These are phyloP conservation scores for Sanghuangporus sanghuang DNA, from an alignment of 1,284 basidiomycete genomes.

Conservation along the genomic window DNA sequence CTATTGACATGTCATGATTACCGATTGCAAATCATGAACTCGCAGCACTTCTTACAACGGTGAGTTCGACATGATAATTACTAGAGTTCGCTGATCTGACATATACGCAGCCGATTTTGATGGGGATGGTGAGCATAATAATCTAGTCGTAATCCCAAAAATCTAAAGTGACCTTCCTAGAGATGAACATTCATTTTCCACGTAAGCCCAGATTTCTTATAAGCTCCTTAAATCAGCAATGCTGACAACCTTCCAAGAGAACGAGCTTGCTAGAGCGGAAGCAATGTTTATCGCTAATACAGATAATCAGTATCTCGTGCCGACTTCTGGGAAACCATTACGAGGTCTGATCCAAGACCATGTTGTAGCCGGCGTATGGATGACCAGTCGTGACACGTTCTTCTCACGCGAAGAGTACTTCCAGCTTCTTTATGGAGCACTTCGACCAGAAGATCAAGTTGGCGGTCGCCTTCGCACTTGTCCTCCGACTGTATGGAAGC, in stretches of 20 bases:
- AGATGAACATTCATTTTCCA: constrained; percentile 99
- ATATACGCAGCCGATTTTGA: constrained; percentile 86
- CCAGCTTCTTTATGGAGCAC: constrained; percentile 93
- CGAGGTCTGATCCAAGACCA: constrained; percentile 99
- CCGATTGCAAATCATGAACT: constrained; percentile 15
- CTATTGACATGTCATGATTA: not conserved
- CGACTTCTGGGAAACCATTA: constrained; percentile 96
- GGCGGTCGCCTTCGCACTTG: constrained; percentile 76
- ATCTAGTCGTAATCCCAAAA: constrained; percentile 17
- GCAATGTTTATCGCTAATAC: constrained; percentile 95
- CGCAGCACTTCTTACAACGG: constrained; percentile 94
- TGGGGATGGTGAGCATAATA: constrained; percentile 72
- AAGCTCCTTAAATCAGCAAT: constrained; percentile 8
- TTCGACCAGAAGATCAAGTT: constrained; percentile 81
- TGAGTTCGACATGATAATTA: constrained; percentile 29
- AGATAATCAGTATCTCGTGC: constrained; percentile 97
- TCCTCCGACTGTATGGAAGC: constrained; percentile 91
- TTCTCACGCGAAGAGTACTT: constrained; percentile 96
- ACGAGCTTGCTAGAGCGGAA: constrained; percentile 90
- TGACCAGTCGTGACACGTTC: constrained; percentile 95
- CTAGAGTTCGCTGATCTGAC: constrained; percentile 12
- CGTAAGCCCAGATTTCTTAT: constrained; percentile 46
- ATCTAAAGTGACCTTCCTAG: constrained; percentile 34
- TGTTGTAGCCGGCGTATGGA: constrained; percentile 98
- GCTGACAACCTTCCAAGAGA: constrained; percentile 47